These are phyloP conservation scores for Halteria grandinella DNA, from an alignment of 73 alveolate species.

Conservation along the genomic window DNA sequence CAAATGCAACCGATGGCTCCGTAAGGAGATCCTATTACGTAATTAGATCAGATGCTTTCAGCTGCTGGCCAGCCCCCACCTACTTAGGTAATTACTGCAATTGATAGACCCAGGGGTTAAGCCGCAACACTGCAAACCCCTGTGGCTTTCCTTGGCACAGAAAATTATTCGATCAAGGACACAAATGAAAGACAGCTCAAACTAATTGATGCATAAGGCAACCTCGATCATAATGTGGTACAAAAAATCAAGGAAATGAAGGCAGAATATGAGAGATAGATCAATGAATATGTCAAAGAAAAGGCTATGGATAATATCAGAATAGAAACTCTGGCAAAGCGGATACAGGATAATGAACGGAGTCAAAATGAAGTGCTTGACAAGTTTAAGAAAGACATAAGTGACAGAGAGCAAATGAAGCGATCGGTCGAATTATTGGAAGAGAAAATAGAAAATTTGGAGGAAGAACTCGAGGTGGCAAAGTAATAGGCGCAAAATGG, in stretches of 20 bases:
- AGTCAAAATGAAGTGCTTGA: neutral
- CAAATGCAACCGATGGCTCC: too few species aligned
- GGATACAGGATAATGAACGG: neutral
- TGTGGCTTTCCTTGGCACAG: too few species aligned
- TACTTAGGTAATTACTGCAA: too few species aligned
- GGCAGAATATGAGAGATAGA: neutral
- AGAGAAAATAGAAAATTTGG: neutral
- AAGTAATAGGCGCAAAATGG: neutral
- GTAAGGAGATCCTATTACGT: too few species aligned
- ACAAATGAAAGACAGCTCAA: neutral
- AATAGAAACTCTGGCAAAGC: conserved; percentile 9
- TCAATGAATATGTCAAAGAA: neutral
- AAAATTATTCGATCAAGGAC: too few species aligned
- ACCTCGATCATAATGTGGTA: conserved; percentile 3
- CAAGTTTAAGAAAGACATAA: neutral
- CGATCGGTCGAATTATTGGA: neutral
- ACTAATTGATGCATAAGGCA: neutral
- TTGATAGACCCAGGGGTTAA: too few species aligned
- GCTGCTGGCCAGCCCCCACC: too few species aligned
- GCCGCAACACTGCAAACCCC: too few species aligned
- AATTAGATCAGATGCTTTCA: too few species aligned
- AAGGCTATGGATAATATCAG: neutral
- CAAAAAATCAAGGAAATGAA: neutral
- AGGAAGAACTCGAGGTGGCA: conserved; percentile 18
- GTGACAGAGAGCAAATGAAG: neutral